Conservation (phyloP, 1,284 basidiomycete species). For the Heterobasidion occidentale region DNA sequence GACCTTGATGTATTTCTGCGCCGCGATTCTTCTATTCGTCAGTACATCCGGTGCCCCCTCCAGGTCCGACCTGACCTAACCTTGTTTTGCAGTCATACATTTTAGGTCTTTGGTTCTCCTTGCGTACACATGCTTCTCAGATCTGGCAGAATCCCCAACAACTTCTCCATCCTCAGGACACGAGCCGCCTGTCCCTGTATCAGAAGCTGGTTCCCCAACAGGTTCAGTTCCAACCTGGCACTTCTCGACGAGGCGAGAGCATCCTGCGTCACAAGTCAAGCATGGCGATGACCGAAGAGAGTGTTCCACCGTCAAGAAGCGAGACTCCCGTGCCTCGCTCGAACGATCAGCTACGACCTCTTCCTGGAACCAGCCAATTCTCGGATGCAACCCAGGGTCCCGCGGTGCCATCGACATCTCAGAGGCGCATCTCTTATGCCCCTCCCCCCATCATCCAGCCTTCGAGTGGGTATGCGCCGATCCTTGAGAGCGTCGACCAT, state of each 20-base stretch:
- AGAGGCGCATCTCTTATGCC: conserved; percentile 54
- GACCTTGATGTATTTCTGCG: conserved; percentile 91
- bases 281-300: conserved; percentile 25
- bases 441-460: conserved; percentile 25
- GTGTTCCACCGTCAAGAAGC: conserved; percentile 11
- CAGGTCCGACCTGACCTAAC: conserved; percentile 5
- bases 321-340: background rate
- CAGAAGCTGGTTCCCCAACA: conserved; percentile 49
- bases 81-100: conserved; percentile 74
- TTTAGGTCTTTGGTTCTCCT: conserved; percentile 97
- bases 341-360: background rate
- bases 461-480: conserved; percentile 44
- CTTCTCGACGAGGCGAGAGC: conserved; percentile 5
- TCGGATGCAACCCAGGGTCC: conserved; percentile 14
- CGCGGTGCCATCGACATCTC: conserved; percentile 15
- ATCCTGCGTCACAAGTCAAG: conserved; percentile 33
- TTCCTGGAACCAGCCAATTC: conserved; percentile 8
- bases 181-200: conserved; percentile 62
- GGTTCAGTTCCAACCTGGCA: conserved; percentile 4
- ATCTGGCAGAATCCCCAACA: conserved; percentile 99
- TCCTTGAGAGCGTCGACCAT: conserved; percentile 72
- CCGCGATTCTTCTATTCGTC: conserved; percentile 82
- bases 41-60: conserved; percentile 24
- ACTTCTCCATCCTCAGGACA: conserved; percentile 59
- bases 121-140: conserved; percentile 95